Evolutionary conservation across 1,284 basidiomycete genomes (phyloP), one percentile per base, ranked within the genome.

Genomic region (Ganoderma leucocontextum): DNA sequence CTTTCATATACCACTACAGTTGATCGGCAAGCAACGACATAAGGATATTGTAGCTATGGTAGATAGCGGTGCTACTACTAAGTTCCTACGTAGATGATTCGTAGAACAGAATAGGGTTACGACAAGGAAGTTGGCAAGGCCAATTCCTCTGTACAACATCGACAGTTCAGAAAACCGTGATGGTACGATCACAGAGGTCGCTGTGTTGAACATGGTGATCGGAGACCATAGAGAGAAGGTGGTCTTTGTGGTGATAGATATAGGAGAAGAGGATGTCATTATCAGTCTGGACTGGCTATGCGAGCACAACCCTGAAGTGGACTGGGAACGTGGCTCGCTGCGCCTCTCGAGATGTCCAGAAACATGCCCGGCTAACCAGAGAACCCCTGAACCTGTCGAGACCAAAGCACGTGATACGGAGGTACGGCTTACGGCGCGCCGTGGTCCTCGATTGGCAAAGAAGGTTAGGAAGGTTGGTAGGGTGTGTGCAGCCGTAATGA

Each of bases 401-500:
- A 52, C 33, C 15, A 29, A 52, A 19, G 12, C 4, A 7, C 47
- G 7, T 62, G 35, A 62, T 52, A 62, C n/a, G 9, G 47, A 44
- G 61, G 47, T 62, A 33, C 4, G 35, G 61, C 61, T 44, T 62
- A 62, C 19, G 47, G 44, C 19, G 35, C 33, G 10, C n/a, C 2
- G 5, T 4, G 33, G 47, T 22, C 17, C 47, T 52, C 25, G 2
- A 10, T 17, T 10, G 61, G 33, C 15, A 15, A 33, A 33, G 36
- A 53, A 44, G 22, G 25, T 29, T 25, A 22, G 41, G n/a, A 60
- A 42, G 41, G 39, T 60, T 29, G 60, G 60, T 2, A 9, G 4
- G 12, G 29, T 60, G 15, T 35, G 22, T 15, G 22, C 39, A 4
- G 17, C 60, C 9, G 39, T 60, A 2, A 60, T 60, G 60, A 35